A percentile compares a stretch with the other conserved stretches of the same genome.
These are phyloP conservation scores for Solanum stenotomum DNA, from an alignment of 257 asterid genomes.

Conservation along the genomic window DNA sequence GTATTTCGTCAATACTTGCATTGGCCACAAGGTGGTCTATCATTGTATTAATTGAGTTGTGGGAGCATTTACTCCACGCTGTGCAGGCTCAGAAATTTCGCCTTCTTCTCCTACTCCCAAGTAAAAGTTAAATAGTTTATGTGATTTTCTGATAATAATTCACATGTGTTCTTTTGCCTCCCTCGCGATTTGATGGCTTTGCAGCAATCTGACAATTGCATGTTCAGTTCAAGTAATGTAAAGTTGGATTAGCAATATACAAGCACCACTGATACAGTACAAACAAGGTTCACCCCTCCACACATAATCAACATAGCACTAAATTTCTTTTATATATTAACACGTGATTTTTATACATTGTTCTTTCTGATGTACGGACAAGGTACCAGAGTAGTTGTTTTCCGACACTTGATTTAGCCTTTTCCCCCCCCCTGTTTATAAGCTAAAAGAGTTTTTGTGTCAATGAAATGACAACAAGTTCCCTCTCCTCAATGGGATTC, in stretches of 20 bases:
- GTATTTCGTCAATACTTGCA: not conserved
- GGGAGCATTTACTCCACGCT: too few species aligned
- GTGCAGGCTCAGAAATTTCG: not conserved
- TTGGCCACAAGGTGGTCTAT: not conserved
- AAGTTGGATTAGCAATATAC: not conserved
- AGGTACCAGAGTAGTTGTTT: not conserved
- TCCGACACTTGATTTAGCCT: not conserved
- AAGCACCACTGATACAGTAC: not conserved
- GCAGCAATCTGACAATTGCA: not conserved
- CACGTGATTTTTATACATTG: not conserved
- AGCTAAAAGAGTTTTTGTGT: not conserved
- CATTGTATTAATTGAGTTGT: not conserved
- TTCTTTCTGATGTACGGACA: not conserved
- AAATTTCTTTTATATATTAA: not conserved
- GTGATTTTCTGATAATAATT: not conserved
- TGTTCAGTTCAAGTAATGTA: too few species aligned
- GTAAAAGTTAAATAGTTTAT: not conserved
- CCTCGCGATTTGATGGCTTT: not conserved
- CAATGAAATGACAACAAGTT: not conserved
- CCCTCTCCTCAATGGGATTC: conserved; percentile 10
- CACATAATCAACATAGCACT: not conserved
- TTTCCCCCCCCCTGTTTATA: not conserved
- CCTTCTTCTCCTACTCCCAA: not conserved
- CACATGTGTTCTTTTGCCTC: not conserved
- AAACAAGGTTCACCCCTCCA: not conserved